Evolutionary conservation across 208 protist species (phyloP), one percentile per base, ranked within the genome.

Genomic region (Phytomonas sp.): DNA sequence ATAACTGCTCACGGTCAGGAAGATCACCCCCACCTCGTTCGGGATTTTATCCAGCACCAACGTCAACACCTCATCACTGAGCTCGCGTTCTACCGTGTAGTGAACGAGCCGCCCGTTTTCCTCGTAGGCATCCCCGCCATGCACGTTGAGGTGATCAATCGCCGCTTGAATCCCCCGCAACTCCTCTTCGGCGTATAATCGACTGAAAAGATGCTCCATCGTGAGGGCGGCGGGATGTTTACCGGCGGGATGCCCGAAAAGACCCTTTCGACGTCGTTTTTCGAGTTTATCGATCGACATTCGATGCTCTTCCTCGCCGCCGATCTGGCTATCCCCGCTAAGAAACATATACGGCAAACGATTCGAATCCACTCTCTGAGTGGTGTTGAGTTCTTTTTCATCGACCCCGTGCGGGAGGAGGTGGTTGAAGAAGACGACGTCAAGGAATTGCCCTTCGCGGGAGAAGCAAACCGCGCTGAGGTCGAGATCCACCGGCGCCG

Each of bases 401-500:
- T 93, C 77, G 17, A 73, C 83, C 60, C 81, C 85, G 9, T 75
- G 37, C 1, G 87, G 79, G 66, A 92, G 84, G 30, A 88, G 84
- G 69, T 95, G 85, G 67, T 93, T 93, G 69, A 94, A 96, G 69
- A 91, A 94, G 67, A 94, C 80, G 20, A 84, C 83, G 32, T 93
- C 88, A 29, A 93, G 72, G 46, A 88, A 80, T 60, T 85, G 78
- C n/a, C 87, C 91, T 36, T 88, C 82, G 37, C 77, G 81, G 51
- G 81, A 84, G 75, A 93, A 92, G 74, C 77, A 87, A 3, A 96
- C 88, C 23, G 85, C 86, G 67, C 81, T 91, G 60, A 93, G 79
- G 74, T 96, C 87, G 20, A 94, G 77, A 59, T 96, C 87, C 3
- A 93, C 76, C 9, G 87, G 88, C 23, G 87, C 84, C 26, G 74